Evolutionary conservation across 129 eudicot genomes (phyloP), one percentile per base, ranked within the genome.

Genomic region (Flaveria ramosissima): DNA sequence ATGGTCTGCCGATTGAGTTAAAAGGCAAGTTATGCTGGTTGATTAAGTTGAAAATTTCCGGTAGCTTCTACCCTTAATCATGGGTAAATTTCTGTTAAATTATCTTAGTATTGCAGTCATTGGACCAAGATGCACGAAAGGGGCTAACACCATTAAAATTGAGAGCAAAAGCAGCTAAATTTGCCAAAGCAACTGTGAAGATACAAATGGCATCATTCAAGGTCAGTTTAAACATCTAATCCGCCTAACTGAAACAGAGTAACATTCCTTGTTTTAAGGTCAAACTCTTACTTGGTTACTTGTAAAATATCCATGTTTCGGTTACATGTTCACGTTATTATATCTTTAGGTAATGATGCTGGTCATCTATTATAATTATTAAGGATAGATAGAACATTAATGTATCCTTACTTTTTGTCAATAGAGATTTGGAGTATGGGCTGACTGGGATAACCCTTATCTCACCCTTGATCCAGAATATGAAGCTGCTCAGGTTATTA

Each of bases 111-210:
- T 86, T 94, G 86, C 98, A 91, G 89, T 94, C 97, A 32, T 78
- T 94, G 83, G 98, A 91, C 57, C 87, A 87, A 83, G 93, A 94
- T 82, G 88, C 97, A 61, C 83, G 98, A 81, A 89, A 87, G 72
- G 90, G 83, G 74, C 88, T 95, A 73, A 95, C 99, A 66, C 97
- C 97, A 41, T 9, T 91, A 20, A 91, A 95, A 80, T 84, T 95
- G 84, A 95, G 99, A 91, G 92, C 93, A 36, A 95, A 91, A 82
- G 99, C 99, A 55, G 99, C 99, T 62, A 91, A 91, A 76, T 95
- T 91, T 83, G 99, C 99, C 12, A 95, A 84, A 89, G 79, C 88
- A 55, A 95, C 99, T 59, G 97, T 95, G 53, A 89, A 95, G 87
- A 76, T 85, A 70, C 99, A 95, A 73, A 91, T 95, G 99, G 90